These are phyloP conservation scores for Trichoderma reesei DNA, from an alignment of 495 filamentous ascomycete species.

Conservation along the genomic window DNA sequence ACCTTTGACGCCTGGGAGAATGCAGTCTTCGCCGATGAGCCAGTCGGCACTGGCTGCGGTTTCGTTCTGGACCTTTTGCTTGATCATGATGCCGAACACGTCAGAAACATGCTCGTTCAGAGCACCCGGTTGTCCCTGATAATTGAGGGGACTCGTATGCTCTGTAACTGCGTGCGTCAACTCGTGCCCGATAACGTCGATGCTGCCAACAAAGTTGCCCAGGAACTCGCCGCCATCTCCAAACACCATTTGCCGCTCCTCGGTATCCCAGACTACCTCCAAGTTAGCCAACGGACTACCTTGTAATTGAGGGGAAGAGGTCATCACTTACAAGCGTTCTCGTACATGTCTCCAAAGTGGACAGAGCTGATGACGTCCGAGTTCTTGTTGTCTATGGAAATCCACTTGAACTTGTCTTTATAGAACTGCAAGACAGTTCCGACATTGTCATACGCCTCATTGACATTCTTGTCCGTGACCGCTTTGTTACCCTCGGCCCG, in stretches of 20 bases:
- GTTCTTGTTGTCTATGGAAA: constrained; percentile 36
- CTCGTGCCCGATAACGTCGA: constrained; percentile 45
- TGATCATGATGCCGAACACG: constrained; percentile 44
- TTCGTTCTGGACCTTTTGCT: constrained; percentile 37
- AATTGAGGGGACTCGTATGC: constrained; percentile 33
- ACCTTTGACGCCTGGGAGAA: constrained; percentile 34
- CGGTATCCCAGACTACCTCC: constrained; percentile 20
- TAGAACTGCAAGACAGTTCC: constrained; percentile 36
- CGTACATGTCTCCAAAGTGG: constrained; percentile 33
- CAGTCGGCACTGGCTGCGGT: constrained; percentile 37
- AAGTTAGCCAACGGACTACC: neutral
- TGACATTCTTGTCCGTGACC: constrained; percentile 22
- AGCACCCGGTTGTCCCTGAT: constrained; percentile 35
- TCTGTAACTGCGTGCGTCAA: constrained; percentile 42
- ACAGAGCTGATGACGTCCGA: constrained; percentile 32
- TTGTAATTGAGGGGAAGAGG: neutral
- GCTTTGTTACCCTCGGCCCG: constrained; percentile 31
- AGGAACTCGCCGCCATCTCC: constrained; percentile 37
- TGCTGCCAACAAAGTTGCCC: constrained; percentile 30
- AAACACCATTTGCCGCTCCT: constrained; percentile 32
- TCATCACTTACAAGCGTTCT: constrained; percentile 30
- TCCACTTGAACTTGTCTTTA: constrained; percentile 31
- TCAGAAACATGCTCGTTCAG: constrained; percentile 46
- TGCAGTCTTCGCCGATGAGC: constrained; percentile 41
- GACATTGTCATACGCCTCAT: constrained; percentile 33